Evolutionary conservation across 805 yeast genomes (phyloP).

Genomic region (Kodamaea sagamina): DNA sequence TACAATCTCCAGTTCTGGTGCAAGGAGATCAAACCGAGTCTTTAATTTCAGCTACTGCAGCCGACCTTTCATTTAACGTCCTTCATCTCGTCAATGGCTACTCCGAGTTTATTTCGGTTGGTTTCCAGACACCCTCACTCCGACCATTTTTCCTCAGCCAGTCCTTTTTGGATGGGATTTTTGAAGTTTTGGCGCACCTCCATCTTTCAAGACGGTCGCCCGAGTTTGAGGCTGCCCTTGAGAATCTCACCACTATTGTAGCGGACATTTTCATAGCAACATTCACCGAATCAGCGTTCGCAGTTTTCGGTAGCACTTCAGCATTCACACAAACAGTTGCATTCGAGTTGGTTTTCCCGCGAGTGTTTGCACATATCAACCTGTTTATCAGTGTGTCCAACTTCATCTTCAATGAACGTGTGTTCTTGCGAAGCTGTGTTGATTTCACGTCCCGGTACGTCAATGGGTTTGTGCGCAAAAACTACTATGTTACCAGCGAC

Average conservation of each 20-base stretch:
- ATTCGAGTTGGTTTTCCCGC: conserved; percentile 38
- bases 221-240: conserved; percentile 18
- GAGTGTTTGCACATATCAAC: conserved; percentile 36
- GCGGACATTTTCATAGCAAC: conserved; percentile 40
- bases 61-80: conserved; percentile 29
- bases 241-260: conserved; percentile 33
- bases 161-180: conserved; percentile 41
- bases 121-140: conserved; percentile 28
- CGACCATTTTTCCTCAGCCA: conserved; percentile 27
- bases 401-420: conserved; percentile 37
- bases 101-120: conserved; percentile 31
- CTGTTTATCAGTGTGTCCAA: conserved; percentile 35
- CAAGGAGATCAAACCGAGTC: neutral
- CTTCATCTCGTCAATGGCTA: conserved; percentile 39
- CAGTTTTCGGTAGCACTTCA: conserved; percentile 27
- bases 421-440: conserved; percentile 27
- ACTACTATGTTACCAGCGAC: conserved; percentile 24
- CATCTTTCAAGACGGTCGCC: conserved; percentile 24
- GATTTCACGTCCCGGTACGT: conserved; percentile 30
- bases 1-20: neutral
- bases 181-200: conserved; percentile 40
- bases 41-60: neutral
- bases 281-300: conserved; percentile 19
- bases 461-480: conserved; percentile 30
- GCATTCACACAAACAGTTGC: conserved; percentile 39